These are phyloP conservation scores for Solanum pimpinellifolium DNA, from an alignment of 257 asterid genomes.

Conservation along the genomic window DNA sequence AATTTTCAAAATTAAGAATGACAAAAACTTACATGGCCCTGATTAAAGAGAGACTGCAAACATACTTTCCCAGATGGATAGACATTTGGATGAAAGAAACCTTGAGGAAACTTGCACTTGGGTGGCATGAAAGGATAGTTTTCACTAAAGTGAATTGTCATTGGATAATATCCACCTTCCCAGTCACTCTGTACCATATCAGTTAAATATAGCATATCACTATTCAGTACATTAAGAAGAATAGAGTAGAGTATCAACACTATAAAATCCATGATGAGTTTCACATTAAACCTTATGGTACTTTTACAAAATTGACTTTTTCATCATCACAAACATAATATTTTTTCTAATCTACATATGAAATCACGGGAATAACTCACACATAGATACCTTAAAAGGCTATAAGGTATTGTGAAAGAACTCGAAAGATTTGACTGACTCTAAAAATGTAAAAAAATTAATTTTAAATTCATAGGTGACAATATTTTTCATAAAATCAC, in stretches of 20 bases:
- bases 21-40: constrained; percentile 58
- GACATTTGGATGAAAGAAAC: constrained; percentile 79
- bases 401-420: no score
- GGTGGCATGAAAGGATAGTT: constrained; percentile 91
- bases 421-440: background rate
- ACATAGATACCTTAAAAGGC: background rate
- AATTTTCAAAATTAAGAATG: background rate
- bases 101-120: constrained; percentile 70
- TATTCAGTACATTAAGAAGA: background rate
- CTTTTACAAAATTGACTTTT: background rate
- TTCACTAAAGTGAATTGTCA: constrained; percentile 67
- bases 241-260: background rate
- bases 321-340: background rate
- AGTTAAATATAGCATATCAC: background rate
- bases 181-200: constrained; percentile 49
- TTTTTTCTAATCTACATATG: background rate
- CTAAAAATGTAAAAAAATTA: background rate
- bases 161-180: constrained; percentile 81
- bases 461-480: background rate
- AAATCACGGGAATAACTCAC: background rate
- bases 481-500: background rate
- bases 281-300: background rate
- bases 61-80: constrained; percentile 88
- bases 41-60: constrained; percentile 60
- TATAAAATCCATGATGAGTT: background rate